phyloP scores from a whole-genome alignment of 768 basidiomycete species.

The Piloderma croceum region DNA sequence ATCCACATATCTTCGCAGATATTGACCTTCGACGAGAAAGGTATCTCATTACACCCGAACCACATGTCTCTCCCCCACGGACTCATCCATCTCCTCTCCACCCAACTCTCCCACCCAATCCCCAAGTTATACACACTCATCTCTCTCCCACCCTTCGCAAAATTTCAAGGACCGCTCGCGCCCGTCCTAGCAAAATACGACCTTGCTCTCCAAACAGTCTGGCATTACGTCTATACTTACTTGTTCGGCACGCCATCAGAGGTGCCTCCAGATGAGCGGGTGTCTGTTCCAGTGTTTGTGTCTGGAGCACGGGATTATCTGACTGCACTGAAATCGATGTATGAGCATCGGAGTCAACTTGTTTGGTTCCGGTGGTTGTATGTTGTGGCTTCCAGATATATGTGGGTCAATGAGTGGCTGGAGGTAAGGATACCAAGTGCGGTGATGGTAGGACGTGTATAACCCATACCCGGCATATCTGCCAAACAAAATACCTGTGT shows the following conservation, averaged over 20 bases:
- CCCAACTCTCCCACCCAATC: conserved; percentile 12
- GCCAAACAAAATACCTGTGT: no score
- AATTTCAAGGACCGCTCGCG: conserved; percentile 59
- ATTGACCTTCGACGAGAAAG: conserved; percentile 74
- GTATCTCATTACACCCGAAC: conserved; percentile 84
- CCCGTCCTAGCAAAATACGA: conserved; percentile 46
- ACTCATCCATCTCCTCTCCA: conserved; percentile 38
- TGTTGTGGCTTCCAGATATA: conserved; percentile 72
- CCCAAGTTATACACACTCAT: conserved; percentile 52
- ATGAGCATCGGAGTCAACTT: conserved; percentile 66
- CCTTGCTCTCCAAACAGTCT: conserved; percentile 21
- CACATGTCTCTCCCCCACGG: conserved; percentile 68
- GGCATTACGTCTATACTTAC: no score
- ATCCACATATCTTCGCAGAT: conserved; percentile 43
- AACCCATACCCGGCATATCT: no score
- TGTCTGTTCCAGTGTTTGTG: conserved; percentile 41
- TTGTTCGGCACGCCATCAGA: no score
- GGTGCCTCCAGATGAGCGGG: no score
- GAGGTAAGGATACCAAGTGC: no score
- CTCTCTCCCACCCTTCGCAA: conserved; percentile 48
- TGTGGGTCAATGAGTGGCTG: conserved; percentile 89
- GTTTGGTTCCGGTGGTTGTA: conserved; percentile 90
- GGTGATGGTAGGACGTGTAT: no score
- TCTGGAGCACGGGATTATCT: conserved; percentile 53
- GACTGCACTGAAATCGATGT: conserved; percentile 62